Percentiles rank a stretch among this genome's conserved stretches.
These are phyloP conservation scores for Cladophialophora bantiana DNA, from an alignment of 2,329 filamentous ascomycete species.

Conservation along the genomic window DNA sequence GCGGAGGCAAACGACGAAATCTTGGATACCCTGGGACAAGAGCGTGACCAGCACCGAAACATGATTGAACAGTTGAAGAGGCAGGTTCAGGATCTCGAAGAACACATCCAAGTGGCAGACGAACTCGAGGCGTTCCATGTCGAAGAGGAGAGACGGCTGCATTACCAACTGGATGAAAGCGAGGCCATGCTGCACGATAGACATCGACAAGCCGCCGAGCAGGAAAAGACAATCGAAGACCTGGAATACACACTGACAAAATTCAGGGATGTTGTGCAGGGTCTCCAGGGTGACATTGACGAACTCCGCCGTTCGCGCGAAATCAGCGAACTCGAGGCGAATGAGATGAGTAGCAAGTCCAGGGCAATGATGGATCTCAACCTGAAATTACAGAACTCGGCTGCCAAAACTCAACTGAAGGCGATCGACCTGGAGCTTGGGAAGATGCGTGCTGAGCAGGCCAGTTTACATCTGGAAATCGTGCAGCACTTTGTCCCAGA, in stretches of 20 bases:
- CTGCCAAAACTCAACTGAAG: slow-evolving; percentile 90
- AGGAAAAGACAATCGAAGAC: slow-evolving; percentile 82
- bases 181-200: slow-evolving; percentile 86
- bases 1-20: slow-evolving; percentile 89
- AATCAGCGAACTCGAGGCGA: slow-evolving; percentile 92
- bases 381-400: slow-evolving; percentile 88
- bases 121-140: slow-evolving; percentile 91
- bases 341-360: slow-evolving; percentile 85
- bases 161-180: slow-evolving; percentile 89
- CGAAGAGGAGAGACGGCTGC: slow-evolving; percentile 76
- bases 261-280: slow-evolving; percentile 88
- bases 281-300: slow-evolving; percentile 83
- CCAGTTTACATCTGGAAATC: slow-evolving; percentile 85
- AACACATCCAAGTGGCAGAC: slow-evolving; percentile 88
- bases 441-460: slow-evolving; percentile 86
- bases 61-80: slow-evolving; percentile 37
- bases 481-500: slow-evolving; percentile 89
- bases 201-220: slow-evolving; percentile 72
- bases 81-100: slow-evolving; percentile 84
- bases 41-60: slow-evolving; percentile 69
- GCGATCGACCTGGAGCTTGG: slow-evolving; percentile 90
- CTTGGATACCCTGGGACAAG: slow-evolving; percentile 88
- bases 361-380: slow-evolving; percentile 97
- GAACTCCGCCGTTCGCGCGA: slow-evolving; percentile 86
- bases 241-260: slow-evolving; percentile 88